Percentiles rank a stretch among this genome's conserved stretches.
These are phyloP conservation scores for Raphanus hybrid DNA, from an alignment of 441 rosid species.

Conservation along the genomic window DNA sequence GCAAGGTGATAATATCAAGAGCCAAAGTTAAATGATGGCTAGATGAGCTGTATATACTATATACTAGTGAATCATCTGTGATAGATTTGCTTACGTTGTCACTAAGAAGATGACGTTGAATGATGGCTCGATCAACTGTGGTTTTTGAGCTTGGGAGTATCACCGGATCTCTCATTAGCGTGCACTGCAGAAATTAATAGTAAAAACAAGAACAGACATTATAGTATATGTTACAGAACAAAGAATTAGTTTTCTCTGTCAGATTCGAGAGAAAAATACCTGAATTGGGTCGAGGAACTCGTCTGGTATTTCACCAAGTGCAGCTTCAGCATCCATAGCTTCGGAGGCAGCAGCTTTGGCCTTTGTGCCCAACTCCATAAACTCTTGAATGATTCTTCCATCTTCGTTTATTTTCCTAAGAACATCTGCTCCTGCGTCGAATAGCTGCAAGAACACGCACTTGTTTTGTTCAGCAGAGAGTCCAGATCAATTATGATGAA, in stretches of 20 bases:
- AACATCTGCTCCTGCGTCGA: constrained; percentile 85
- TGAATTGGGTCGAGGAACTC: constrained; percentile 92
- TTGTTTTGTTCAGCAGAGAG: constrained; percentile 28
- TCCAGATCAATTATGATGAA: constrained; percentile 10
- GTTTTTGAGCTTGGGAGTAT: constrained; percentile 91
- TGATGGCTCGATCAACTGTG: constrained; percentile 87
- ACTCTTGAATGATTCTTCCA: constrained; percentile 70
- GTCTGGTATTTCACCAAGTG: constrained; percentile 96
- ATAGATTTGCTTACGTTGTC: constrained; percentile 58
- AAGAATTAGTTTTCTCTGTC: background rate
- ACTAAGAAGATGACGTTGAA: constrained; percentile 99
- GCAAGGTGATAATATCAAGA: constrained; percentile 8
- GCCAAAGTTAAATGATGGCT: background rate
- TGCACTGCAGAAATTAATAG: too few species aligned
- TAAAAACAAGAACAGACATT: background rate
- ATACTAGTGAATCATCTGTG: background rate
- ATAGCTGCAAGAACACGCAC: constrained; percentile 58
- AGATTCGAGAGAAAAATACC: constrained; percentile 22
- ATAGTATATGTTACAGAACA: background rate
- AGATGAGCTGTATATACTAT: background rate
- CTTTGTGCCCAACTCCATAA: constrained; percentile 77
- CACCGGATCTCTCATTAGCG: constrained; percentile 66
- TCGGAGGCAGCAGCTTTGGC: constrained; percentile 93
- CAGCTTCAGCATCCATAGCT: constrained; percentile 96
- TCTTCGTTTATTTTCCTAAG: constrained; percentile 88